phyloP scores from a whole-genome alignment of 1,139 yeast species.

The Yamadazyma blattariae region DNA sequence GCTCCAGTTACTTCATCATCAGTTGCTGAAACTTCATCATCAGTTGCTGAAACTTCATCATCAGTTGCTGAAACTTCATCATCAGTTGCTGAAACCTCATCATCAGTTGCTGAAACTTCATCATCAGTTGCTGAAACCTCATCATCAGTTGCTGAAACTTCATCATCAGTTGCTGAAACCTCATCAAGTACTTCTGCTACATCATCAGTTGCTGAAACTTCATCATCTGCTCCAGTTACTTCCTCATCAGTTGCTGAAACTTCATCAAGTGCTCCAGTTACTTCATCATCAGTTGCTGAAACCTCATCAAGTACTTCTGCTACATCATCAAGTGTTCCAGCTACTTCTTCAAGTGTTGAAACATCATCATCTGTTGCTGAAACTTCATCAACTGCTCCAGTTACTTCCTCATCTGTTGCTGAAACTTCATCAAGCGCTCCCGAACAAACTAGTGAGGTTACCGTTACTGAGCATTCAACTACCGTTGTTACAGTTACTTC shows the following conservation, averaged over 20 bases:
- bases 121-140: constrained; percentile 42
- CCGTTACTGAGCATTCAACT: constrained; percentile 9
- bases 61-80: neutral
- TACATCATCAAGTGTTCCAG: constrained; percentile 26
- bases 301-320: constrained; percentile 21
- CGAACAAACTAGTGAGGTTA: constrained; percentile 28
- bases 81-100: constrained; percentile 1
- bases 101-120: constrained; percentile 36
- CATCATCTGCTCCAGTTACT: constrained; percentile 26
- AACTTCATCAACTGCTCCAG: constrained; percentile 42
- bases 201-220: constrained; percentile 8
- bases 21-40: constrained; percentile 2
- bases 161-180: constrained; percentile 5
- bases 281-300: constrained; percentile 41
- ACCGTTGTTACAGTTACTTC: constrained; percentile 43
- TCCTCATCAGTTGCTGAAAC: constrained; percentile 1
- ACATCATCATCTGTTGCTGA: constrained; percentile 4
- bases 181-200: constrained; percentile 3
- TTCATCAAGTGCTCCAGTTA: constrained; percentile 20
- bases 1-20: constrained; percentile 12
- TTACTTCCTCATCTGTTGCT: constrained; percentile 23
- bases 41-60: constrained; percentile 10
- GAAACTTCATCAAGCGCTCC: constrained; percentile 48
- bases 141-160: constrained; percentile 17
- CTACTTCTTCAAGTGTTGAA: constrained; percentile 16